Evolutionary conservation across 192 early-diverging fungal species (phyloP).

Genomic region (Phlyctochytrium bullatum): DNA sequence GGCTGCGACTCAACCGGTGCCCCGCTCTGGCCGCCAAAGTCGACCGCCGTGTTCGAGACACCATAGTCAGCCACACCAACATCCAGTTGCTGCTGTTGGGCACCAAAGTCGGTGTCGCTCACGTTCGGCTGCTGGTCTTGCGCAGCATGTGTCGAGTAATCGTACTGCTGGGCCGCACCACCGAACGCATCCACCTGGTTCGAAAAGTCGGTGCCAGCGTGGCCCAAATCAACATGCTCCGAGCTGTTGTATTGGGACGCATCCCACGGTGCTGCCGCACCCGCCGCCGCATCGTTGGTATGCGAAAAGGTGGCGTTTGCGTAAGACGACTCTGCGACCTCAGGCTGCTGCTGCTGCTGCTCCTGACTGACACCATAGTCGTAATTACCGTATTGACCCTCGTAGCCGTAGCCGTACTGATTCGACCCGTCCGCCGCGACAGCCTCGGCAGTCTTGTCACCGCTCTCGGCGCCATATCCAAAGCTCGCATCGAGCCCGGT

Average conservation of each 20-base stretch:
- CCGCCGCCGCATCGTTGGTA: background rate
- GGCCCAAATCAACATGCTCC: background rate
- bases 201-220: background rate
- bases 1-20: background rate
- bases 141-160: too few relatives aligned
- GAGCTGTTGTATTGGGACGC: background rate
- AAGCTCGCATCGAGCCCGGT: too few relatives aligned
- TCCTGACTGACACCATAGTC: background rate
- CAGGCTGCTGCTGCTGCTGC: conserved; percentile 1
- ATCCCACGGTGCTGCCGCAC: conserved; percentile 10
- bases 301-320: background rate
- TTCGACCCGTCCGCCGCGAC: too few relatives aligned
- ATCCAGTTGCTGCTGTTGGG: conserved; percentile 1
- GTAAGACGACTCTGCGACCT: too few relatives aligned
- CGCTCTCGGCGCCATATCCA: too few relatives aligned
- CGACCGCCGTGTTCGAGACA: background rate
- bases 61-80: background rate
- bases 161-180: too few relatives aligned
- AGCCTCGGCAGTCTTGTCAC: too few relatives aligned
- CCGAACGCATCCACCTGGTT: background rate
- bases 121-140: too few relatives aligned
- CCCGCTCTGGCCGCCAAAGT: background rate
- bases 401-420: too few relatives aligned
- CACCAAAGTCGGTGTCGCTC: too few relatives aligned
- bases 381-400: background rate